Conservation (phyloP, 805 yeast genomes). For the Clavispora vitiphila region DNA sequence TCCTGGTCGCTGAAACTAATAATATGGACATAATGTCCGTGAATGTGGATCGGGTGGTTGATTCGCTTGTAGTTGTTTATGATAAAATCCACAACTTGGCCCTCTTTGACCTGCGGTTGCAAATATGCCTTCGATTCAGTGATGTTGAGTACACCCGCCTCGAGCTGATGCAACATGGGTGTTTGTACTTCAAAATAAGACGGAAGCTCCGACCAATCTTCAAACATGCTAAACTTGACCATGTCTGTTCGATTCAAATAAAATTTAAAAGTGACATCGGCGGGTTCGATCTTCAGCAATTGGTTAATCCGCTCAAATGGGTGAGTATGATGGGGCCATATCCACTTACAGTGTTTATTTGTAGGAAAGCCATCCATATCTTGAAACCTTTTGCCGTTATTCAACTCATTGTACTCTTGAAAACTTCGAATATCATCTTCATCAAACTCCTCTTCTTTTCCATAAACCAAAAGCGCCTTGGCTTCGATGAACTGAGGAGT, state of each 20-base stretch:
- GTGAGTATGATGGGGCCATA: conserved; percentile 16
- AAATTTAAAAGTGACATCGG: conserved; percentile 23
- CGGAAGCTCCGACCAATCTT: conserved; percentile 14
- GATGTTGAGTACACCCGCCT: not conserved
- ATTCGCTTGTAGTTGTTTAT: conserved; percentile 23
- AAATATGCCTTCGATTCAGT: conserved; percentile 6
- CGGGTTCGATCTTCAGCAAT: conserved; percentile 10
- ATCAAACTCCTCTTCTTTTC: conserved; percentile 5
- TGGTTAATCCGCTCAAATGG: conserved; percentile 12
- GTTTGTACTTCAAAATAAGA: conserved; percentile 20
- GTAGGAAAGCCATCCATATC: conserved; percentile 20
- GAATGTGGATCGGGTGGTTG: conserved; percentile 33
- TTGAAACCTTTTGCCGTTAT: conserved; percentile 17
- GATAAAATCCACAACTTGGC: conserved; percentile 29
- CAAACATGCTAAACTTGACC: conserved; percentile 23
- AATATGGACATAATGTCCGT: conserved; percentile 29
- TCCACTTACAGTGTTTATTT: conserved; percentile 3
- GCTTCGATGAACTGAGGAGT: conserved; percentile 28
- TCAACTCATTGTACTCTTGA: conserved; percentile 1
- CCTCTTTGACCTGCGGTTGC: conserved; percentile 16
- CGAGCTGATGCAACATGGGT: conserved; percentile 12
- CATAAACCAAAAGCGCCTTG: conserved; percentile 20
- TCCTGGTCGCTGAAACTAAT: conserved; percentile 20
- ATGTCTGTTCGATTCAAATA: conserved; percentile 26
- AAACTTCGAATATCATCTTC: not conserved